phyloP scores from a whole-genome alignment of 352 stramenopile genomes.

The Pythium periplocum region DNA sequence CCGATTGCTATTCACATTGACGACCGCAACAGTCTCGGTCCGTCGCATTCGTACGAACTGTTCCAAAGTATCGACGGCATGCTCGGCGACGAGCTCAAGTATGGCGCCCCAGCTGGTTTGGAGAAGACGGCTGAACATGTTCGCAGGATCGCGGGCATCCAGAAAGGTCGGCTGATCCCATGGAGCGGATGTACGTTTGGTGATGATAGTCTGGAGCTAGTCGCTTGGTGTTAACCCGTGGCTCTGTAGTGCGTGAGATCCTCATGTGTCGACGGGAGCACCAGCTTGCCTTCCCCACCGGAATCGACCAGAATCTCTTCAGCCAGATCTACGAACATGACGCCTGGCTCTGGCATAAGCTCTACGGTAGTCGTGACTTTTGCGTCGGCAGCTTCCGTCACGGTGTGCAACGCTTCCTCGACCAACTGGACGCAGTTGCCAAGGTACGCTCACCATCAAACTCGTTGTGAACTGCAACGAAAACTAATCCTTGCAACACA shows the following conservation, averaged over 20 bases:
- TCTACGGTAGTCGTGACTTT: constrained; percentile 68
- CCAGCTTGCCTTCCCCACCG: constrained; percentile 44
- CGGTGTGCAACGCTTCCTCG: constrained; percentile 51
- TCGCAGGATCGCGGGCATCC: constrained; percentile 37
- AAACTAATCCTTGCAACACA: constrained; percentile 9
- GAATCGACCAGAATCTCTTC: constrained; percentile 54
- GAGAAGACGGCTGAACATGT: constrained; percentile 31
- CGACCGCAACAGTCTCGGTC: constrained; percentile 39
- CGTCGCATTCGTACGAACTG: constrained; percentile 62
- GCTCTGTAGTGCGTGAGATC: constrained; percentile 57
- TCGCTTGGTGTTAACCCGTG: neutral
- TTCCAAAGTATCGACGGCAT: constrained; percentile 45
- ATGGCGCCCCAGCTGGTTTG: constrained; percentile 39
- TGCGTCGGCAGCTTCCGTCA: constrained; percentile 52
- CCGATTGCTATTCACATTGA: constrained; percentile 44
- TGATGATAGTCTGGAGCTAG: neutral
- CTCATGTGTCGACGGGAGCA: constrained; percentile 63
- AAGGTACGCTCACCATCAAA: constrained; percentile 20
- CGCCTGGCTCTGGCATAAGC: constrained; percentile 67
- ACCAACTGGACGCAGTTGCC: constrained; percentile 33
- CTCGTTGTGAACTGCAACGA: constrained; percentile 5
- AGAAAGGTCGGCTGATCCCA: constrained; percentile 29
- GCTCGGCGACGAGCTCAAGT: constrained; percentile 41
- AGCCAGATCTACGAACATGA: constrained; percentile 56
- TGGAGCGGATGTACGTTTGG: constrained; percentile 63